Conservation (phyloP, 1,139 yeast genomes). For the Magnusiomyces tetraspermus region DNA sequence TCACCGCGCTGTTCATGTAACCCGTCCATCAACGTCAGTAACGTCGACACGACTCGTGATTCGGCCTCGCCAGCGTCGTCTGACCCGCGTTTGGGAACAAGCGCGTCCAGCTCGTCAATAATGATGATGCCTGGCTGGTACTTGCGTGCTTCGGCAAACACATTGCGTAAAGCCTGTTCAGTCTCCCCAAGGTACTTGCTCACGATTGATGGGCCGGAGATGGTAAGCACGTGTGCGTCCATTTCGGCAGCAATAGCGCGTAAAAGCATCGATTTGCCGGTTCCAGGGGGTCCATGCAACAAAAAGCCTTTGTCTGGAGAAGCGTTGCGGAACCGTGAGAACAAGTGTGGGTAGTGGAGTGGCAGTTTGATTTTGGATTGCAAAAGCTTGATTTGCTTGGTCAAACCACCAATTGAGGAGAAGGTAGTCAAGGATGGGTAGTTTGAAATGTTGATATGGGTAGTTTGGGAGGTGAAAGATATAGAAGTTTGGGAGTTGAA, state of each 20-base stretch:
- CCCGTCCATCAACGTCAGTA: slow-evolving; percentile 84
- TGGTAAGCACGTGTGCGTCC: slow-evolving; percentile 69
- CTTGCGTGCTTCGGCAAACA: slow-evolving; percentile 72
- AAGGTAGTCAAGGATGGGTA: slow-evolving; percentile 40
- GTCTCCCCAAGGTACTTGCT: slow-evolving; percentile 92
- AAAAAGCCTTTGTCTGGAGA: slow-evolving; percentile 82
- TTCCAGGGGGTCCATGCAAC: slow-evolving; percentile 89
- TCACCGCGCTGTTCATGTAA: slow-evolving; percentile 46
- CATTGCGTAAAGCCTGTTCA: slow-evolving; percentile 69
- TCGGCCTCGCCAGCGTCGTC: slow-evolving; percentile 90
- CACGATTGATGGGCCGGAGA: slow-evolving; percentile 86
- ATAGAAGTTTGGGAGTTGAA: slow-evolving; percentile 17
- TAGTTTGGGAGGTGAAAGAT: slow-evolving; percentile 14
- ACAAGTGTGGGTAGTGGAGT: slow-evolving; percentile 63
- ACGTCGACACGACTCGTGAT: slow-evolving; percentile 78
- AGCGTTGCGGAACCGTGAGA: slow-evolving; percentile 73
- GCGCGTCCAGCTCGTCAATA: slow-evolving; percentile 86
- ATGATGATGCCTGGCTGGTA: slow-evolving; percentile 82
- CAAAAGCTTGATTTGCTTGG: slow-evolving; percentile 50
- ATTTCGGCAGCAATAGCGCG: slow-evolving; percentile 67
- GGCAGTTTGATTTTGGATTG: slow-evolving; percentile 73
- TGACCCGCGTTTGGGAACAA: slow-evolving; percentile 74
- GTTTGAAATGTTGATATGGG: slow-evolving; percentile 25
- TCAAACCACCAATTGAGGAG: slow-evolving; percentile 66
- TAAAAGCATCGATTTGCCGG: slow-evolving; percentile 88